Evolutionary conservation across 306 rosid species (phyloP), one percentile per base, ranked within the genome.

Genomic region (Clitoria ternatea): DNA sequence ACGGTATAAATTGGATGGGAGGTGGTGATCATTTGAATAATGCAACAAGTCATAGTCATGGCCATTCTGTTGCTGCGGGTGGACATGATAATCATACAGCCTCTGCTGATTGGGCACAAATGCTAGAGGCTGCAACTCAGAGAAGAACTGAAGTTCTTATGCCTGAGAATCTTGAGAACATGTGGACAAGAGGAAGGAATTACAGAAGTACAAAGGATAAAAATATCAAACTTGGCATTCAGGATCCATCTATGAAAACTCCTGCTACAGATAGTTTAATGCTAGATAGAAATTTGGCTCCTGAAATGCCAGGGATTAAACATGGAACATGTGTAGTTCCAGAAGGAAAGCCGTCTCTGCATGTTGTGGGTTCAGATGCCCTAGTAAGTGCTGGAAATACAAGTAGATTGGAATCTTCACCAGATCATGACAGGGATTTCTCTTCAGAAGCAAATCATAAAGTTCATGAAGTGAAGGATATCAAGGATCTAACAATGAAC

Each of bases 161-260:
- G 83, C 97, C 99, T 55, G 97, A 95, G 81, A 95, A 95, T 86
- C 96, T 95, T 18, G 99, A 95, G 74, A 89, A 95, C 83, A 78
- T 95, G 99, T 95, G 99, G 99, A 78, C 99, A 56, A 87, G 87
- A 82, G 99, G 99, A 80, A 92, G 96, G 77, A 84, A 95, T 52
- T 95, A 95, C 73, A 85, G 80, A 59, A 84, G 15, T 56, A 91
- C 86, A 73, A 88, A 71, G 66, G 55, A 77, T 23, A 93, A 78
- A 88, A 75, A 39, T 27, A 26, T 48, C 44, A 80, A 75, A 74
- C 45, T 43, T 43, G 80, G 78, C 30, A 55, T 14, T 75, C 86
- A 63, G 39, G 80, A 83, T 45, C 77, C 79, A 79, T 45, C 49
- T 37, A 36, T 61, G 4, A 86, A 86, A 74, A 69, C 60, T 80